Conservation (phyloP, 2,329 filamentous ascomycete species). For the Fusarium liriodendri region DNA sequence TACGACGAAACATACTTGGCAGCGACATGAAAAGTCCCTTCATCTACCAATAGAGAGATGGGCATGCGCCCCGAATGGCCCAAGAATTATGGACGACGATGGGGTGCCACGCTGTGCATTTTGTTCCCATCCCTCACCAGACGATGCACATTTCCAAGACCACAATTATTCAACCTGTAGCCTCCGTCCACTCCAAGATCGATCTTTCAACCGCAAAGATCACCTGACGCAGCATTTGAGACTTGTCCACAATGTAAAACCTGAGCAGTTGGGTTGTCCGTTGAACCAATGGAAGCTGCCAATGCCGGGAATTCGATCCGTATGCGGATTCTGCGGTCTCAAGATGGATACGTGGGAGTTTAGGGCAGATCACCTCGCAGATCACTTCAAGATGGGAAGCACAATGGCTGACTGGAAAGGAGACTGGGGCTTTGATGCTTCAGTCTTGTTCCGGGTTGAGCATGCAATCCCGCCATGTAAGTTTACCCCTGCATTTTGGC, state of each 20-base stretch:
- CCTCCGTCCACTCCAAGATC: not conserved
- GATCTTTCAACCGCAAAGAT: not conserved
- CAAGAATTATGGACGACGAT: not conserved
- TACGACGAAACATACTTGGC: slow-evolving; percentile 1
- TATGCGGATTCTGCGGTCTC: not conserved
- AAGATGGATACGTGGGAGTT: not conserved
- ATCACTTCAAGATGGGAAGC: not conserved
- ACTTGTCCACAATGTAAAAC: not conserved
- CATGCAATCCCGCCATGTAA: not conserved
- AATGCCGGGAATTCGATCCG: not conserved
- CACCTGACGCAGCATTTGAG: not conserved
- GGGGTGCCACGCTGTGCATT: not conserved
- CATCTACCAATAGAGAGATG: not conserved
- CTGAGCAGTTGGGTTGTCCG: not conserved
- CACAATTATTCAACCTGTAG: not conserved
- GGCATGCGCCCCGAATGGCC: not conserved
- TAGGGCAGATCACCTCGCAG: not conserved
- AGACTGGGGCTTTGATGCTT: not conserved
- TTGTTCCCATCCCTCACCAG: not conserved
- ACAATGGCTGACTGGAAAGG: not conserved
- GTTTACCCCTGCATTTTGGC: not conserved
- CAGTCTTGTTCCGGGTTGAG: not conserved
- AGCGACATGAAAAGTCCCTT: not conserved
- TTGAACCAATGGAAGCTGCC: not conserved
- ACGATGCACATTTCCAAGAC: not conserved